A percentile compares a stretch with the other conserved stretches of the same genome.
phyloP scores from a whole-genome alignment of 176 grass and related monocot species.

The Zea luxurians region DNA sequence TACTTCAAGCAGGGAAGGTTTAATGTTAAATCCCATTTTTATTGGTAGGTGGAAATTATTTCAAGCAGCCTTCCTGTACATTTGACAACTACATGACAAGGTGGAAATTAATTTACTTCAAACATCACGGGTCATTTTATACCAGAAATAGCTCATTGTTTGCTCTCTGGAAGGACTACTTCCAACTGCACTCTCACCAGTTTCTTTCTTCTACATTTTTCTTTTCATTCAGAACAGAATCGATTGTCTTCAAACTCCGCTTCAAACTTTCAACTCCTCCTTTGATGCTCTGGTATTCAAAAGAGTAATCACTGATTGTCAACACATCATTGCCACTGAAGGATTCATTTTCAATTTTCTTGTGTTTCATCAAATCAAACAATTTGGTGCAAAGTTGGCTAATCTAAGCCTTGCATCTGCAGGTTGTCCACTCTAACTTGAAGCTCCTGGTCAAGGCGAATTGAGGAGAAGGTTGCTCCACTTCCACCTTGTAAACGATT shows the following conservation, averaged over 20 bases:
- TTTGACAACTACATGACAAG: no score
- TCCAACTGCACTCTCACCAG: constrained; percentile 23
- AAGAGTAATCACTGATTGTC: constrained; percentile 54
- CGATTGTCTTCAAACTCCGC: constrained; percentile 55
- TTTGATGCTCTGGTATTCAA: constrained; percentile 67
- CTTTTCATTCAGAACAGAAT: constrained; percentile 56
- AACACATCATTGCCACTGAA: constrained; percentile 38
- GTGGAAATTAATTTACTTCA: no score
- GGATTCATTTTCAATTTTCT: constrained; percentile 44
- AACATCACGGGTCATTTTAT: constrained; percentile 2
- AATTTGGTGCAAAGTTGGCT: constrained; percentile 50
- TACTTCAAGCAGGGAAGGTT: background rate
- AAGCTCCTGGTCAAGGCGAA: no score
- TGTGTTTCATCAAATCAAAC: constrained; percentile 59
- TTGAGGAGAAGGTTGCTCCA: no score
- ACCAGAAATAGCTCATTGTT: constrained; percentile 37
- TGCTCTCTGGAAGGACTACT: constrained; percentile 27
- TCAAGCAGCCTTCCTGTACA: no score
- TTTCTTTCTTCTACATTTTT: constrained; percentile 38
- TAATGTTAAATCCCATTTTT: no score
- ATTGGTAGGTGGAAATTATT: no score
- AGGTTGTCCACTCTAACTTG: background rate
- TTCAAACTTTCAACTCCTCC: constrained; percentile 61
- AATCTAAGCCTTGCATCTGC: constrained; percentile 52
- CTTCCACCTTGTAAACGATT: no score